phyloP scores from a whole-genome alignment of 2,329 filamentous ascomycete genomes.

The Colletotrichum sp. region DNA sequence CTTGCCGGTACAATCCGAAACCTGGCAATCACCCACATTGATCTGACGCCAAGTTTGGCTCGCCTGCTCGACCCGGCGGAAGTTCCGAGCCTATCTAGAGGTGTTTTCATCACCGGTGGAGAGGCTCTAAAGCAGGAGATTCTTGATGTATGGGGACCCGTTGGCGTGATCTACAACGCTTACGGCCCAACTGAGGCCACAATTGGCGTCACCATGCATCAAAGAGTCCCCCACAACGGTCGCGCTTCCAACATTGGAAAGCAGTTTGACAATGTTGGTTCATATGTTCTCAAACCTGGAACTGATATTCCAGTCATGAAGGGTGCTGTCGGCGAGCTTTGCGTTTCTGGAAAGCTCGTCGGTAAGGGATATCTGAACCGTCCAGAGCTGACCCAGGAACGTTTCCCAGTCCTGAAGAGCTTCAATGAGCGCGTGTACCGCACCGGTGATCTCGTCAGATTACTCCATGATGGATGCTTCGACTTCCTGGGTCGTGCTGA shows the following conservation, averaged over 20 bases:
- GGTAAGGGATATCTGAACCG: conserved; percentile 89
- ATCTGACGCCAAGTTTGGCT: conserved; percentile 88
- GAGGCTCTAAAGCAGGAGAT: conserved; percentile 90
- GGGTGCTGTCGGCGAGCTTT: conserved; percentile 86
- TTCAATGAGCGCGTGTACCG: conserved; percentile 75
- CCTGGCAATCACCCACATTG: conserved; percentile 85
- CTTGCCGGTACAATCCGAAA: conserved; percentile 73
- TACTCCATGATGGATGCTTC: conserved; percentile 81
- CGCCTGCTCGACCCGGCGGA: conserved; percentile 79
- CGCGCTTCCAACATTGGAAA: conserved; percentile 87
- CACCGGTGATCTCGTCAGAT: conserved; percentile 85
- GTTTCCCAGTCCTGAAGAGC: conserved; percentile 69
- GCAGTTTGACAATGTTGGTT: conserved; percentile 87
- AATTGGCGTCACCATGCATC: conserved; percentile 90
- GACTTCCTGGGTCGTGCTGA: conserved; percentile 89
- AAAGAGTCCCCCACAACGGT: conserved; percentile 77
- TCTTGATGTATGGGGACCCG: conserved; percentile 81
- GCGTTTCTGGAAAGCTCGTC: conserved; percentile 84
- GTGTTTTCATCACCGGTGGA: conserved; percentile 92
- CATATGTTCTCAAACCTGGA: conserved; percentile 75
- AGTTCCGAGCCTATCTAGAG: conserved; percentile 77
- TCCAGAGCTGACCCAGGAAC: conserved; percentile 75
- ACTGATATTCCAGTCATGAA: conserved; percentile 75
- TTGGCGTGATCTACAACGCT: conserved; percentile 86
- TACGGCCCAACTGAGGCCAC: conserved; percentile 93